Evolutionary conservation across 306 rosid genomes (phyloP), one percentile per base, ranked within the genome.

Genomic region (Ceratonia siliqua): DNA sequence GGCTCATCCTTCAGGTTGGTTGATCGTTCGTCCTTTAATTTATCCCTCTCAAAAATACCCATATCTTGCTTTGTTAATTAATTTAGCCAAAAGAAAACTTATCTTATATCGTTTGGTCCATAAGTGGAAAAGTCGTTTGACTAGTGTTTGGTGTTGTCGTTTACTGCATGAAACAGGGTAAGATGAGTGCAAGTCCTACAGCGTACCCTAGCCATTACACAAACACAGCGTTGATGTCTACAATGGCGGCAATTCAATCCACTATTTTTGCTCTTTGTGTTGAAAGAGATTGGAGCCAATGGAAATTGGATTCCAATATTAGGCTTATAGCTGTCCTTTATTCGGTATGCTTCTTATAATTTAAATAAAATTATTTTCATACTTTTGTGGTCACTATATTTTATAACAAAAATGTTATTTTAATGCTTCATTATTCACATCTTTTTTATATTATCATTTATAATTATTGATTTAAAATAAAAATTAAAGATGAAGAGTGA

Each of bases 251-350:
- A 66, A 36, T 79, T 6, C 89, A 86, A 58, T 46, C 82, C 6
- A 68, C 63, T 18, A 35, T 11, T 8, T 82, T 82, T 48, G 89
- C 92, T 1, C 75, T 87, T 0, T 83, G 74, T 58, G 17, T 52
- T 32, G 91, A 86, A 18, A 89, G 84, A 42, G 90, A 89, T 25
- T 85, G 81, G 91, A 84, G 24, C 11, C 85, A 82, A 13, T 91
- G 97, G 94, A 89, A 50, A 45, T 45, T 91, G 33, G 88, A 91
- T 41, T 89, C 88, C 91, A 78, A 85, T 32, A 65, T 91, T 20
- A 75, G 89, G 81, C 97, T 91, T 30, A 73, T 91, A 21, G 62
- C 84, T 0, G 92, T 78, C 4, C 77, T 82, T 18, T 91, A 77
- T 70, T 46, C 85, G 21, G 97, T 91, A 88, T 15, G 43, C 18